Conservation (phyloP, 768 basidiomycete genomes). For the Chalciporus piperatus region DNA sequence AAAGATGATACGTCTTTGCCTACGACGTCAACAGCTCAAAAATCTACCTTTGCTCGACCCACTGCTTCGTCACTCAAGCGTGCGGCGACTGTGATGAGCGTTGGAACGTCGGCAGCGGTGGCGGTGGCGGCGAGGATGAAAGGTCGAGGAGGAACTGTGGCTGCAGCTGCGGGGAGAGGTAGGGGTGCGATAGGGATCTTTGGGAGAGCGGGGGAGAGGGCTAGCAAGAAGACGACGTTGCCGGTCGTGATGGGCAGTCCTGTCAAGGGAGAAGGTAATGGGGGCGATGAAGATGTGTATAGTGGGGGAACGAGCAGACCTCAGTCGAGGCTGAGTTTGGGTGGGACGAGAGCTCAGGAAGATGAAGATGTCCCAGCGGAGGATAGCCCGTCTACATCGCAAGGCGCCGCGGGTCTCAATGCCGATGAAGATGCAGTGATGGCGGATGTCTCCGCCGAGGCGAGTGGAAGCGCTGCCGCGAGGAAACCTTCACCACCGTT, state of each 20-base stretch:
- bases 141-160: constrained; percentile 1
- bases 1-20: constrained; percentile 22
- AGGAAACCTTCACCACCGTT: constrained; percentile 13
- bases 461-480: constrained; percentile 3
- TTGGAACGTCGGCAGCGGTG: constrained; percentile 3
- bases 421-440: constrained; percentile 3
- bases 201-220: constrained; percentile 26
- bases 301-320: not conserved
- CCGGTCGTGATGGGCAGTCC: constrained; percentile 47
- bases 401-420: not conserved
- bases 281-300: not conserved
- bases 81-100: constrained; percentile 14
- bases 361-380: not conserved
- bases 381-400: constrained; percentile 11
- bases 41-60: constrained; percentile 23
- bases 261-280: constrained; percentile 38
- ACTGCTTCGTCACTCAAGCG: constrained; percentile 32
- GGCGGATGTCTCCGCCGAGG: constrained; percentile 4
- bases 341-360: not conserved
- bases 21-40: not conserved
- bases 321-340: not conserved
- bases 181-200: constrained; percentile 21
- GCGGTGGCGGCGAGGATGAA: not conserved
- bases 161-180: not conserved
- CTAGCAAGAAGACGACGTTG: constrained; percentile 43